Percentiles rank a stretch among this genome's conserved stretches.
Conservation (phyloP, 1,284 basidiomycete species). For the Ceratobasidium sp. region DNA sequence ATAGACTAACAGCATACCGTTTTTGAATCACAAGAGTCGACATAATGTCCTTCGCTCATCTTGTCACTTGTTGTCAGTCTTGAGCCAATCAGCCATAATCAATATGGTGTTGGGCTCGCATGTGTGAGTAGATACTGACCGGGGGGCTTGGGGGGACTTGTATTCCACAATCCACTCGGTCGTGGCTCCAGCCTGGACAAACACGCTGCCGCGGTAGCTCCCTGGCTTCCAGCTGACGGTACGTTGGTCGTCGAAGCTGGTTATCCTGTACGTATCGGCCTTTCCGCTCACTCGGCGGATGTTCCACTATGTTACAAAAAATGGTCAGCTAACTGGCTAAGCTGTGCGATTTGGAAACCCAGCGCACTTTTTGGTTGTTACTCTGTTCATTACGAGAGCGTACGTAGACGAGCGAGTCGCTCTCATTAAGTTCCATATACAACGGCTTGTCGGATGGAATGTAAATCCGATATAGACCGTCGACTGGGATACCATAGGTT, state of each 20-base stretch:
- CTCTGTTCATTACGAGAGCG: neutral
- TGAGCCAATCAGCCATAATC: neutral
- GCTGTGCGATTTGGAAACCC: neutral
- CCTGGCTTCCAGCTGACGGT: neutral
- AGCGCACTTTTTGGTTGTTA: neutral
- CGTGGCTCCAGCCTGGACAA: neutral
- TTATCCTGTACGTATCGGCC: constrained; percentile 1
- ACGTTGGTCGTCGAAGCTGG: too few relatives aligned
- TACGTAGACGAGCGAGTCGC: neutral
- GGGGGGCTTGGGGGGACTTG: neutral
- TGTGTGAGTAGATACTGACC: neutral
- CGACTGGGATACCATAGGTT: neutral
- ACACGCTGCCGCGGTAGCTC: neutral
- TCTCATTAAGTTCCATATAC: neutral
- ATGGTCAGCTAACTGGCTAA: neutral
- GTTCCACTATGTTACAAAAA: neutral
- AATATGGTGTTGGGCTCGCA: too few relatives aligned
- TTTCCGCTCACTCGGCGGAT: neutral
- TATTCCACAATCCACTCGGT: neutral
- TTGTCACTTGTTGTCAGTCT: neutral
- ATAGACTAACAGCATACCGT: neutral
- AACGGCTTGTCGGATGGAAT: neutral
- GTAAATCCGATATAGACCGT: neutral
- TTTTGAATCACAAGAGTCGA: neutral
- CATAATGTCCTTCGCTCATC: neutral